Evolutionary conservation across 306 rosid species (phyloP), one percentile per base, ranked within the genome.

Genomic region (Quercus suber): DNA sequence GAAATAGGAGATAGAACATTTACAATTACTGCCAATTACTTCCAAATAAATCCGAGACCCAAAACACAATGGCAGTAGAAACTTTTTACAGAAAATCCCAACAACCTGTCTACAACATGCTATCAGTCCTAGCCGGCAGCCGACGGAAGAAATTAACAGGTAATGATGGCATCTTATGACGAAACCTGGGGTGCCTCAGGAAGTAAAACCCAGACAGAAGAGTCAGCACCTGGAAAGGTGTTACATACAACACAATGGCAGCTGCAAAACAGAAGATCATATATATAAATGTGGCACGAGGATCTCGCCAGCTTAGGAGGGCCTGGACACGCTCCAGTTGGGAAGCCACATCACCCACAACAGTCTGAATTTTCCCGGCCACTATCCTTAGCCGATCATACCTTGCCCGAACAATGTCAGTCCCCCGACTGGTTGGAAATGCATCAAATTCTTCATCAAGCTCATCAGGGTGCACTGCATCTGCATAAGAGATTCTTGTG

Each of bases 241-340:
- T 89, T 55, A 90, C 91, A 64, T 95, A 95, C 71, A 95, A 68
- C 45, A 86, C 89, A 10, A 89, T 3, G 3, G 99, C 89, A 64
- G 84, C 82, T 25, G 84, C 72, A 58, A 95, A 81, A 81, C 98
- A 95, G 57, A 91, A 80, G n/a, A 45, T 41, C 82, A 93, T 81
- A 71, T 86, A 95, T 71, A 95, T 84, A 30, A 71, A 20, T 0
- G 97, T 95, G 71, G 99, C 99, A 1, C 98, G 96, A 55, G 98
- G 92, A 84, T 95, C 99, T 71, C 98, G 83, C 99, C 99, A 95
- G 84, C 84, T 95, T 28, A 95, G 73, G 41, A 95, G 91, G 4
- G 98, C 95, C 21, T 90, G 90, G 1, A 91, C 20, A 59, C 99
- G 89, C 79, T 95, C 99, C 56, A 97, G 97, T 81, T 95, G 99